Base-by-base conservation (phyloP, 805 yeast species). In the Metschnikowia proteae region DNA sequence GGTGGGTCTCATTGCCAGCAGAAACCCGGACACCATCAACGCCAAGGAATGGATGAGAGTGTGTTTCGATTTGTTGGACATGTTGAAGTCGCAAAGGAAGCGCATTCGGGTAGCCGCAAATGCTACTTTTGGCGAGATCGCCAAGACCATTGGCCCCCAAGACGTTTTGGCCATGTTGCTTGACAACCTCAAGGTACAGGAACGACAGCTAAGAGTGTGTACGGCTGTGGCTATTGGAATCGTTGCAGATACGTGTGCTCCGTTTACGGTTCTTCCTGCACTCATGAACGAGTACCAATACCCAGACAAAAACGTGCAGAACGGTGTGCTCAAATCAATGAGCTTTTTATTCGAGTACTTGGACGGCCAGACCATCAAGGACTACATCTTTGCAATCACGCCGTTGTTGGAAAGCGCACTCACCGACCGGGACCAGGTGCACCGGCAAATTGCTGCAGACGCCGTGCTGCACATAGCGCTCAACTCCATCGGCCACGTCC, bases 1-100 rank as follows among this genome's bases (percentile, higher is more conserved):
- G 17, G 84, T 94, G 26, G 97, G 97, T 2, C 73, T 81, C 44
- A 84, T 92, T 47, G 97, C 98, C 0, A 80, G 77, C 43, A 75
- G 80, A 38, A 91, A 87, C 7, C 83, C 96, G 1, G 95, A 88
- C 54, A 80, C 81, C 47, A 87, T 90, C 11, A 82, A 90, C 33
- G 96, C 96, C 3, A 82, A 88, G 52, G 99, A 94, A 66, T 94
- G 99, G 99, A 88, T 94, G 92, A 76, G 98, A 53, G 87, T 92
- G 26, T 88, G 97, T 60, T 89, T 88, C 65, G 97, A 91, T 60
- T 73, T 94, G 31, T 67, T 94, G 40, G 98, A 94, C 56, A 83
- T 92, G 83, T 75, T 94, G 50, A 89, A 88, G 61, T 84, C 96
- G 23, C 81, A 86, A 5, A 81, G 80, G 48, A 88, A 86, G 58